Percentiles rank a stretch among this genome's conserved stretches.
phyloP scores from a whole-genome alignment of 2,329 filamentous ascomycete genomes.

The Lecanicillium sp. region DNA sequence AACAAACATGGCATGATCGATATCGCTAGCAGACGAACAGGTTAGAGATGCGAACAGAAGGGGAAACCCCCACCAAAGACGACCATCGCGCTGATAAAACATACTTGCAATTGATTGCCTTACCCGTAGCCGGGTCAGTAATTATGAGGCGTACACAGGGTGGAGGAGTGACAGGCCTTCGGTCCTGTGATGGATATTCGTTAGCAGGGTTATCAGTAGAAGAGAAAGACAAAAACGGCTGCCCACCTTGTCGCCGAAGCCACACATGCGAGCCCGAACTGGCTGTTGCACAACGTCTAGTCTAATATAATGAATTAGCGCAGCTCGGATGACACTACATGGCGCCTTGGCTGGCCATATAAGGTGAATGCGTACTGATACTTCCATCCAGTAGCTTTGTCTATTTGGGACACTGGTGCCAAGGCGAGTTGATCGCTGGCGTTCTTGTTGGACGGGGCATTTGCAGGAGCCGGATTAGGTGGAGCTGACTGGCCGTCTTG shows the following conservation, averaged over 20 bases:
- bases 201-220: constrained; percentile 1
- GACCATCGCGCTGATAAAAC: constrained; percentile 21
- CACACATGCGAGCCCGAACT: constrained; percentile 91
- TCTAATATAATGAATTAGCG: constrained; percentile 29
- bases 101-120: constrained; percentile 78
- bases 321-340: too few relatives aligned
- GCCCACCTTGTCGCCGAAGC: constrained; percentile 90
- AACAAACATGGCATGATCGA: constrained; percentile 37
- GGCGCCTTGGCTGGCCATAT: too few relatives aligned
- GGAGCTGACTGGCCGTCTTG: too few relatives aligned
- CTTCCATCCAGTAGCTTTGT: constrained; percentile 24
- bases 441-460: too few relatives aligned
- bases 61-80: too few relatives aligned
- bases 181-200: constrained; percentile 55
- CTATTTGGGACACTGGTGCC: constrained; percentile 23
- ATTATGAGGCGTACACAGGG: constrained; percentile 83
- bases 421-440: constrained; percentile 9
- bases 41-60: too few relatives aligned
- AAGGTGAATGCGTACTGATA: constrained; percentile 27
- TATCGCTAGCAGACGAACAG: constrained; percentile 17
- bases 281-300: constrained; percentile 86
- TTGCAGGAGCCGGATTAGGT: too few relatives aligned
- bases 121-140: constrained; percentile 62
- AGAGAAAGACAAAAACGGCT: not conserved
- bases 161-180: constrained; percentile 89